phyloP scores from a whole-genome alignment of 1,139 yeast genomes.

The Taphrina flavorubra region DNA sequence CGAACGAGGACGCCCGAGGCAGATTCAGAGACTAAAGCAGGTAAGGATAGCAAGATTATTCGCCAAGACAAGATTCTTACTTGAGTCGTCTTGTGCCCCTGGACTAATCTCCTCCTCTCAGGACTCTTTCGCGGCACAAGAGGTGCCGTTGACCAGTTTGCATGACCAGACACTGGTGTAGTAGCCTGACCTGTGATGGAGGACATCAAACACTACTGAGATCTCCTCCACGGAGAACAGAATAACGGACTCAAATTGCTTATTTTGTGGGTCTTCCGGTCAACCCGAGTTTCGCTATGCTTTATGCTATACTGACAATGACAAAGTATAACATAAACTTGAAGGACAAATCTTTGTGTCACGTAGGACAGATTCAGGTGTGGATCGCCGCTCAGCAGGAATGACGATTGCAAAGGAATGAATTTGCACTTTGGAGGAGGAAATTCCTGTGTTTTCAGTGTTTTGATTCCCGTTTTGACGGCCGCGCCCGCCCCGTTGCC shows the following conservation, averaged over 20 bases:
- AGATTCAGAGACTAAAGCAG: conserved; percentile 17
- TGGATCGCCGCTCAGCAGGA: conserved; percentile 5
- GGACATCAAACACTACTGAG: neutral
- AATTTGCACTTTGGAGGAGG: neutral
- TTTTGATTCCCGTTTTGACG: conserved; percentile 14
- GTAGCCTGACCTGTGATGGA: conserved; percentile 3
- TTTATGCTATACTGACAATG: too few relatives aligned
- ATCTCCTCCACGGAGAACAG: too few relatives aligned
- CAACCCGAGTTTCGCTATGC: too few relatives aligned
- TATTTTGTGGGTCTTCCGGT: too few relatives aligned
- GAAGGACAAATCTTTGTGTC: neutral
- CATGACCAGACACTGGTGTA: conserved; percentile 15
- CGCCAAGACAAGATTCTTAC: neutral
- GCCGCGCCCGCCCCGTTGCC: conserved; percentile 5
- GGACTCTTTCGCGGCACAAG: conserved; percentile 35
- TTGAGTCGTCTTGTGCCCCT: conserved; percentile 35
- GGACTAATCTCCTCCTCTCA: conserved; percentile 28
- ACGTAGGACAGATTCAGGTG: neutral
- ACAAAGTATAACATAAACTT: too few relatives aligned
- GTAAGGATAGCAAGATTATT: neutral
- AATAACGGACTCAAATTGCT: too few relatives aligned
- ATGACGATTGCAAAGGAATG: neutral
- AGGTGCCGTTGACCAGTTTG: conserved; percentile 38
- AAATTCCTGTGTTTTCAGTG: conserved; percentile 14
- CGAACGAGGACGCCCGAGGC: conserved; percentile 9